Conservation (phyloP, 2,329 filamentous ascomycete species). For the Alternaria longipes region DNA sequence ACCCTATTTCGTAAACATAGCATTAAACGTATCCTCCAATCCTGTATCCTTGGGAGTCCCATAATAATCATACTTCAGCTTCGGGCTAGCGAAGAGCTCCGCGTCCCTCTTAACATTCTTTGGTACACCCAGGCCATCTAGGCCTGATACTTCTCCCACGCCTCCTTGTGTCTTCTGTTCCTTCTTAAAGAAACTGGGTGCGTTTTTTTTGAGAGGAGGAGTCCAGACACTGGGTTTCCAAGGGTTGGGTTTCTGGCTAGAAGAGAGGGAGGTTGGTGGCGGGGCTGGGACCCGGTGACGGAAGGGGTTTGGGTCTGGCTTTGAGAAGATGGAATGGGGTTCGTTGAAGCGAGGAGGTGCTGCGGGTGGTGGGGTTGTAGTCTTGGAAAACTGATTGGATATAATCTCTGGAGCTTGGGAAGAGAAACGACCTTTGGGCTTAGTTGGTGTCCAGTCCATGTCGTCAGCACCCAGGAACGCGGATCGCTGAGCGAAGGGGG, state of each 20-base stretch:
- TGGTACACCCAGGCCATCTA: conserved; percentile 38
- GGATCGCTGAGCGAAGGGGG: conserved; percentile 27
- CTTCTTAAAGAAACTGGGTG: conserved; percentile 62
- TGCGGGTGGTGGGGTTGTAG: conserved; percentile 15
- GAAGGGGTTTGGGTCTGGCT: conserved; percentile 64
- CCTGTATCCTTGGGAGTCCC: conserved; percentile 43
- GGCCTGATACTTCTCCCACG: conserved; percentile 23
- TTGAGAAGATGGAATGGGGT: conserved; percentile 35
- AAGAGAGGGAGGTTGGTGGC: conserved; percentile 61
- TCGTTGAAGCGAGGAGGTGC: conserved; percentile 17
- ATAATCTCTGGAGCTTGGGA: conserved; percentile 37
- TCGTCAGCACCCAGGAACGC: conserved; percentile 56
- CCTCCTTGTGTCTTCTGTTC: conserved; percentile 36
- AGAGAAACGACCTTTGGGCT: conserved; percentile 45
- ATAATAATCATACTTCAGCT: conserved; percentile 48
- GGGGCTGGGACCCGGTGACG: conserved; percentile 75
- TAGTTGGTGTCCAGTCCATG: conserved; percentile 79
- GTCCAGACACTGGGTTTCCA: conserved; percentile 56
- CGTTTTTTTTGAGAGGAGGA: conserved; percentile 62
- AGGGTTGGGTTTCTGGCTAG: conserved; percentile 69
- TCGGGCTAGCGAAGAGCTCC: conserved; percentile 42
- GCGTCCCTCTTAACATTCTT: conserved; percentile 40
- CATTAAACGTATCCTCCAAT: conserved; percentile 45
- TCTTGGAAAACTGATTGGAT: conserved; percentile 27
- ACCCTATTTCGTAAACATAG: conserved; percentile 40